phyloP scores from a whole-genome alignment of 2,329 filamentous ascomycete genomes.

The Fusarium anthophilum region DNA sequence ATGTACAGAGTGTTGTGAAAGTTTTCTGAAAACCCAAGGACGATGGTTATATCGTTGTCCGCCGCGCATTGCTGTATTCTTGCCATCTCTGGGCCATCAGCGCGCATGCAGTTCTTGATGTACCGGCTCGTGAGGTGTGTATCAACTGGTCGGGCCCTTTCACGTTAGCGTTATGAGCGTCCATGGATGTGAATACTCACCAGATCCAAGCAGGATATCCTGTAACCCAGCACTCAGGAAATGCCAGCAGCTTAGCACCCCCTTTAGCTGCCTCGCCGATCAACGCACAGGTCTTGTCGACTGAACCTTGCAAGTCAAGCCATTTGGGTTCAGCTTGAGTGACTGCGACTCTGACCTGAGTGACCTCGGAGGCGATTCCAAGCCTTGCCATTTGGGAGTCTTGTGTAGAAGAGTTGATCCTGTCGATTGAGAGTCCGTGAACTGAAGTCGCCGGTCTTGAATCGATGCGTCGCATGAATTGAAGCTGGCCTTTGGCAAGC shows the following conservation, averaged over 20 bases:
- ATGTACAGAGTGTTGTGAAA: constrained; percentile 52
- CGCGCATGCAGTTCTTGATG: constrained; percentile 15
- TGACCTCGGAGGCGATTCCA: too few relatives aligned
- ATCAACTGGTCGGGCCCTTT: not conserved
- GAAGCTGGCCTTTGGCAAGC: not conserved
- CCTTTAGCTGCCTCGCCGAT: constrained; percentile 42
- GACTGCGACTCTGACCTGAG: constrained; percentile 15
- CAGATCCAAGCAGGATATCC: constrained; percentile 44
- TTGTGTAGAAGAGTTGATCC: not conserved
- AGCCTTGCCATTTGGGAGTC: not conserved
- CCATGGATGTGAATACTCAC: not conserved
- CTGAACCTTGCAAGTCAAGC: constrained; percentile 23
- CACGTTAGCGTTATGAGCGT: accelerated
- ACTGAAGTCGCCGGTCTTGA: not conserved
- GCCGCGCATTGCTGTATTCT: constrained; percentile 46
- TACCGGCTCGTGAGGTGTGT: not conserved
- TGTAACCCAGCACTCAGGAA: constrained; percentile 63
- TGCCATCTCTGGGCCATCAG: constrained; percentile 52
- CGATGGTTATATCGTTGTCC: constrained; percentile 49
- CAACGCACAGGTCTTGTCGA: constrained; percentile 28
- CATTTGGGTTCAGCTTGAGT: constrained; percentile 36
- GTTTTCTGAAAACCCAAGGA: constrained; percentile 54
- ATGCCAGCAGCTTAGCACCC: constrained; percentile 62
- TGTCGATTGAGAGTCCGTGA: not conserved
- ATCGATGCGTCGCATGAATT: too few relatives aligned